Conservation (phyloP, 805 yeast genomes). For the Ogataea methanolica region DNA sequence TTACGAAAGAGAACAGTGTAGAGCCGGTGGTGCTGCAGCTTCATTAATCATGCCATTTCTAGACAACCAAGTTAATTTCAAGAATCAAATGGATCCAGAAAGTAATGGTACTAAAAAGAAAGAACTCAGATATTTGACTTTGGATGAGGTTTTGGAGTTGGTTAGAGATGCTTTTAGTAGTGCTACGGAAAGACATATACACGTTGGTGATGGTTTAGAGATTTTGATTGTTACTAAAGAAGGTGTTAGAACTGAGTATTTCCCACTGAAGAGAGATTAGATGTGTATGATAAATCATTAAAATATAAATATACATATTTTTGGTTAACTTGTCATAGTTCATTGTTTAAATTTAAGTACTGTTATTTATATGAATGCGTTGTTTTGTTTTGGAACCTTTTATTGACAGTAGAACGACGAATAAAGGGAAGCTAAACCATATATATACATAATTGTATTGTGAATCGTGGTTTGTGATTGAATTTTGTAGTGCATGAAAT, state of each 20-base stretch:
- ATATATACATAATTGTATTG: background rate
- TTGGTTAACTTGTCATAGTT: too few species aligned
- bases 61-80: conserved; percentile 95
- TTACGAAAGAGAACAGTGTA: conserved; percentile 93
- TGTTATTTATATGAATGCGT: too few species aligned
- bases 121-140: conserved; percentile 55
- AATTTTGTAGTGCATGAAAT: background rate
- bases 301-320: too few species aligned
- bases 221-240: conserved; percentile 88
- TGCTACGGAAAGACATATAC: conserved; percentile 97
- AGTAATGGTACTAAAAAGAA: conserved; percentile 63
- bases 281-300: background rate
- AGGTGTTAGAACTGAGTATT: conserved; percentile 80
- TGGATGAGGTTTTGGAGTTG: conserved; percentile 82
- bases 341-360: too few species aligned
- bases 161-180: conserved; percentile 94
- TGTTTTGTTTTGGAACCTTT: background rate
- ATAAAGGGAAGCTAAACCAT: background rate
- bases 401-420: too few species aligned
- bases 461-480: too few species aligned
- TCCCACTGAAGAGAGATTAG: conserved; percentile 84
- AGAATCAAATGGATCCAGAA: conserved; percentile 84
- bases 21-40: conserved; percentile 98
- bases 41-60: conserved; percentile 94
- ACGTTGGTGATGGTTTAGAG: conserved; percentile 96